These are phyloP conservation scores for Myriosclerotinia scirpicola DNA, from an alignment of 2,329 filamentous ascomycete species.

Conservation along the genomic window DNA sequence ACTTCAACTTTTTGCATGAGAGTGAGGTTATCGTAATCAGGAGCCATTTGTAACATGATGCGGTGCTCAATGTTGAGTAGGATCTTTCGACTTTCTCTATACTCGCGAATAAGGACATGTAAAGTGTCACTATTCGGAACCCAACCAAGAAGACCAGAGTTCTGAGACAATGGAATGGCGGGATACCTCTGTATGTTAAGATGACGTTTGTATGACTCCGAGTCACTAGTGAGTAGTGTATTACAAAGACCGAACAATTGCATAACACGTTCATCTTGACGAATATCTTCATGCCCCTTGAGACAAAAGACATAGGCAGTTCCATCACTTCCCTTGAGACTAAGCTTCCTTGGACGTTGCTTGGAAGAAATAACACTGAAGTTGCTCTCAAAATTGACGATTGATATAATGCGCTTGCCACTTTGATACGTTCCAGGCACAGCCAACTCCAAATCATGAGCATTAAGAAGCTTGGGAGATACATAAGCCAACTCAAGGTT, in stretches of 20 bases:
- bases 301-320: slow-evolving; percentile 82
- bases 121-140: slow-evolving; percentile 97
- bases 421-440: slow-evolving; percentile 95
- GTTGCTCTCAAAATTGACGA: slow-evolving; percentile 85
- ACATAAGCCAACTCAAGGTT: slow-evolving; percentile 94
- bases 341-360: slow-evolving; percentile 88
- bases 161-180: slow-evolving; percentile 95
- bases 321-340: slow-evolving; percentile 85
- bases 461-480: slow-evolving; percentile 86
- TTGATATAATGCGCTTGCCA: slow-evolving; percentile 73
- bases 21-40: slow-evolving; percentile 96
- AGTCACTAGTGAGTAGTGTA: slow-evolving; percentile 88
- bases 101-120: slow-evolving; percentile 94
- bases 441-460: slow-evolving; percentile 82
- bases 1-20: slow-evolving; percentile 99
- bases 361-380: slow-evolving; percentile 95
- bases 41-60: slow-evolving; percentile 99
- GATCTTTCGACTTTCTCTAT: slow-evolving; percentile 95
- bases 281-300: slow-evolving; percentile 99
- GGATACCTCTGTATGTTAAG: slow-evolving; percentile 95
- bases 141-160: slow-evolving; percentile 93
- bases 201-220: slow-evolving; percentile 95
- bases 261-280: slow-evolving; percentile 99
- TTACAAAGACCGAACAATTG: slow-evolving; percentile 98
- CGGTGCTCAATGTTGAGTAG: slow-evolving; percentile 98